Percentiles rank a stretch among this genome's conserved stretches.
Conservation (phyloP, 306 rosid genomes). For the Urtica urens region DNA sequence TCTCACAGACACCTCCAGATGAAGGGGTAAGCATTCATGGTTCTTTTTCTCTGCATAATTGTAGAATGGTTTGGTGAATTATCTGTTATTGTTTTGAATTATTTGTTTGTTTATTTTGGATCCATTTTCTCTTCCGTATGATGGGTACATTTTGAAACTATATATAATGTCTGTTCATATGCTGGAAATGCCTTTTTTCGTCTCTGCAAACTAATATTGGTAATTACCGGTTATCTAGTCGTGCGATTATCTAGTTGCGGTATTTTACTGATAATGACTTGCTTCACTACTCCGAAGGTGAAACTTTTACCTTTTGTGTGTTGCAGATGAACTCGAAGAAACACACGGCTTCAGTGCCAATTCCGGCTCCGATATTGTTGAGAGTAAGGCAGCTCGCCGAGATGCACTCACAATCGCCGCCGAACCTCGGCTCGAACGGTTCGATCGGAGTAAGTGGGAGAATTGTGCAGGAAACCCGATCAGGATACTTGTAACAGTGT, state of each 20-base stretch:
- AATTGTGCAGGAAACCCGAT: slow-evolving; percentile 28
- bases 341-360: slow-evolving; percentile 58
- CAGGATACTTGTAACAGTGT: slow-evolving; percentile 68
- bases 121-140: no score
- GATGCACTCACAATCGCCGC: slow-evolving; percentile 63
- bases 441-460: slow-evolving; percentile 25
- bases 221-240: no score
- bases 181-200: no score
- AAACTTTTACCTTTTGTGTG: neutral
- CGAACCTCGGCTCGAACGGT: slow-evolving; percentile 41
- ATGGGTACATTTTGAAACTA: no score
- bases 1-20: slow-evolving; percentile 56
- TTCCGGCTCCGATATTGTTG: slow-evolving; percentile 57
- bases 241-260: no score
- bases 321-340: slow-evolving; percentile 66
- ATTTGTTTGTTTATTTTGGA: no score
- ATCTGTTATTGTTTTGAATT: no score
- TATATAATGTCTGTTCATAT: no score
- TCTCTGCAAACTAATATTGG: no score
- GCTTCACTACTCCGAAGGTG: neutral
- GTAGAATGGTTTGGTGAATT: no score
- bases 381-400: slow-evolving; percentile 86
- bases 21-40: slow-evolving; percentile 47
- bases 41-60: no score
- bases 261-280: no score